These are phyloP conservation scores for Podila epicladia DNA, from an alignment of 192 early-diverging fungal species.

Conservation along the genomic window DNA sequence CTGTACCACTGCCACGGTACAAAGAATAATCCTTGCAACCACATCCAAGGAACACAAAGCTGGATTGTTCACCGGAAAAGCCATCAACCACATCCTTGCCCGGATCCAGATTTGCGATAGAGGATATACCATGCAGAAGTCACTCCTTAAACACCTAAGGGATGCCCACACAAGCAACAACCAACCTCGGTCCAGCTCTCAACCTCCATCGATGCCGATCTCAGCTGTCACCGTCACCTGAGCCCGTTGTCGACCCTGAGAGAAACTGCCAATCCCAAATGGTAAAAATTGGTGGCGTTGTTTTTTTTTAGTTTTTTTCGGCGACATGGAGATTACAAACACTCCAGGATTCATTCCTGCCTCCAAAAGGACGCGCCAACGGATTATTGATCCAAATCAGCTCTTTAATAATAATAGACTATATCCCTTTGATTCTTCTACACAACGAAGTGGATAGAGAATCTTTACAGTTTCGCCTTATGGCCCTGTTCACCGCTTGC, in stretches of 20 bases:
- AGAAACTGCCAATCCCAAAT: slow-evolving; percentile 22
- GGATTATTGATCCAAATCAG: too few relatives aligned
- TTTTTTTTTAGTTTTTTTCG: too few relatives aligned
- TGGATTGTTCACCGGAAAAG: slow-evolving; percentile 19
- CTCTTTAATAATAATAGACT: too few relatives aligned
- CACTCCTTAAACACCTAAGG: background rate
- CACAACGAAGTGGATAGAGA: too few relatives aligned
- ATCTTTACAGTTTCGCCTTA: too few relatives aligned
- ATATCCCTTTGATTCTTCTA: too few relatives aligned
- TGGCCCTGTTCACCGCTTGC: too few relatives aligned
- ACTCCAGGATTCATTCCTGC: too few relatives aligned
- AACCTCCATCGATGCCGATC: slow-evolving; percentile 12
- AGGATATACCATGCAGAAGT: background rate
- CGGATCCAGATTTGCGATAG: slow-evolving; percentile 12
- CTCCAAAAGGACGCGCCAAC: too few relatives aligned
- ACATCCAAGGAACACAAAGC: slow-evolving; percentile 17
- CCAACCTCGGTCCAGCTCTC: slow-evolving; percentile 7
- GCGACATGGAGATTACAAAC: too few relatives aligned
- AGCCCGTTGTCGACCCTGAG: slow-evolving; percentile 16
- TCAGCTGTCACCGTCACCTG: slow-evolving; percentile 11
- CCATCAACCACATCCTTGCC: slow-evolving; percentile 12
- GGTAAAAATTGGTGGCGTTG: too few relatives aligned
- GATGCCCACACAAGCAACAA: slow-evolving; percentile 8
- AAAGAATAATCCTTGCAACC: slow-evolving; percentile 6
- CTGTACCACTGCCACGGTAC: slow-evolving; percentile 19